Base-by-base conservation (phyloP, 1,284 basidiomycete genomes). In the Ustilago nuda region DNA sequence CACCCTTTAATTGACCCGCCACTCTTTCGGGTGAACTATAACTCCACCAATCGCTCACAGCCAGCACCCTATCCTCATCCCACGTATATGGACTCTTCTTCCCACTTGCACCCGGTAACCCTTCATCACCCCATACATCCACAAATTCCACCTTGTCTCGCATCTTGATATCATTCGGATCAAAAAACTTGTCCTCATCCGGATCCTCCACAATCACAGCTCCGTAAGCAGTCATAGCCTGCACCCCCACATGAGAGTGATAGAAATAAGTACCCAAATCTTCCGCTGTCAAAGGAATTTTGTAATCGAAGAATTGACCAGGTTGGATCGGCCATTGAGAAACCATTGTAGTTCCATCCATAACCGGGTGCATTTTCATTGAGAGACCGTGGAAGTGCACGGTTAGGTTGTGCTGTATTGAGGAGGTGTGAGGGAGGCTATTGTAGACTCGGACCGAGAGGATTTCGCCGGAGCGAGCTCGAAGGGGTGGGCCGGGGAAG, bases 241-340 rank as follows among this genome's bases (percentile, higher is more conserved):
- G 77, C 17, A 77, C 53, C 0, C 78, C 82, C 12, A 80, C 79
- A 53, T 84, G 83, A 3, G 69, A 46, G 50, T 84, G 83, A 58
- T 80, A 82, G 17, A 69, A 66, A 53, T 68, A 80, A 13, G 69
- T 72, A 2, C 67, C 76, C 15, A 51, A 53, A 13, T 76, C 74
- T 19, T 73, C 65, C 0, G 54, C 46, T 3, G 63, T 63, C 8
- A 77, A 50, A 9, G 64, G 56, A 9, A 81, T 77, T 1, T 64
- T 64, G 43, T 78, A 79, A 45, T 84, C 80, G 57, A 81, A 80
- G 43, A 35, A 80, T 2, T 60, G 2, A 6, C 69, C 68, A 0
- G 78, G 71, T 2, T 39, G 36, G 32, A 81, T 73, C 1, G 80
- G 80, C 72, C 79, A 83, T 55, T 84, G 83, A 2, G 66, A 65